Evolutionary conservation across 1,284 basidiomycete species (phyloP).

Genomic region (Microbotryum lychnidis-dioicae): DNA sequence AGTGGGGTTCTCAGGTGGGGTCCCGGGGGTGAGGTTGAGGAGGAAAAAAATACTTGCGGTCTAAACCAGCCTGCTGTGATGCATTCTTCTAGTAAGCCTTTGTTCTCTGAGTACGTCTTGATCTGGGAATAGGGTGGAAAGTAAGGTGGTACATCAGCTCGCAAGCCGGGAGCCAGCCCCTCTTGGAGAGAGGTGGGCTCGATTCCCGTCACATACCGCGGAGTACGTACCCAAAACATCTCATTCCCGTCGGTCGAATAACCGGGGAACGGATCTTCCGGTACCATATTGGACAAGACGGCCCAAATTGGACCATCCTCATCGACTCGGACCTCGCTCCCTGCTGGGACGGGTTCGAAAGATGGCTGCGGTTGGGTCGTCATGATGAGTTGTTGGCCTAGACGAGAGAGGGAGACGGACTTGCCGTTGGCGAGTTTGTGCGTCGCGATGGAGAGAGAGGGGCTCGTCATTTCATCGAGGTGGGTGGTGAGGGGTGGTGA

Average conservation of each 20-base stretch:
- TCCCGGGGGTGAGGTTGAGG: too few species aligned
- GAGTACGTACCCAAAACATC: constrained; percentile 20
- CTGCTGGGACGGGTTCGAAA: too few species aligned
- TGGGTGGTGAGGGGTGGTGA: too few species aligned
- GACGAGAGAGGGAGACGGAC: too few species aligned
- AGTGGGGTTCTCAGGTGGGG: neutral
- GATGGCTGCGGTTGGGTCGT: too few species aligned
- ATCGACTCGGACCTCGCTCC: too few species aligned
- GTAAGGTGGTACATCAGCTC: neutral
- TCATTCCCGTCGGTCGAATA: constrained; percentile 8
- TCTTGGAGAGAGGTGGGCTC: neutral
- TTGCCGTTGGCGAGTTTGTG: too few species aligned
- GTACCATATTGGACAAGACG: constrained; percentile 8
- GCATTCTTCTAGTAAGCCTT: constrained; percentile 13
- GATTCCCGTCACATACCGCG: neutral
- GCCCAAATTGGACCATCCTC: neutral
- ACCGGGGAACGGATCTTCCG: constrained; percentile 22
- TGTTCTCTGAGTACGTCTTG: constrained; percentile 26
- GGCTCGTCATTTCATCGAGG: too few species aligned
- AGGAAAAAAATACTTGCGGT: neutral
- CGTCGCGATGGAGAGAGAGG: too few species aligned
- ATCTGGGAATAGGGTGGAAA: neutral
- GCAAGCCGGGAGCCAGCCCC: neutral
- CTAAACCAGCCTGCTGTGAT: constrained; percentile 15
- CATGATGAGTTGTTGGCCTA: too few species aligned